phyloP scores from a whole-genome alignment of 176 grass and related monocot species.

The Rhynchospora tenuis region DNA sequence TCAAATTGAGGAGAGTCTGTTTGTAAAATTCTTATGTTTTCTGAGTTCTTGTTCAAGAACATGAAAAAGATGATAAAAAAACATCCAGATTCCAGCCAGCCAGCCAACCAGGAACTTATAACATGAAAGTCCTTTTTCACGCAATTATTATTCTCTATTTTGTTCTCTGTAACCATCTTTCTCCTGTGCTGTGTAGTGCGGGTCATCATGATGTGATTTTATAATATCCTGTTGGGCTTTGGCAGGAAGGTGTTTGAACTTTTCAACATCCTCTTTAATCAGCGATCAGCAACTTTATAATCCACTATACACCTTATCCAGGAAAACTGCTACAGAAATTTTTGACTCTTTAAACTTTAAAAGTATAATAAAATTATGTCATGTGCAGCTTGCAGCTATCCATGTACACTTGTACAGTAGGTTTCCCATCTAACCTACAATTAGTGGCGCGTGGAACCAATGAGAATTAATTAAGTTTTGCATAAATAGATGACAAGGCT shows the following conservation, averaged over 20 bases:
- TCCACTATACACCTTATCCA: not conserved
- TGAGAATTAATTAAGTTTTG: not conserved
- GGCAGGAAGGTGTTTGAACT: too few species aligned
- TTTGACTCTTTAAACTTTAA: not conserved
- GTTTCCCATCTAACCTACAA: not conserved
- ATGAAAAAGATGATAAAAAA: not conserved
- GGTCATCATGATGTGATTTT: not conserved
- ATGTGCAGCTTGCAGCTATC: not conserved
- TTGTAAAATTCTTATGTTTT: not conserved
- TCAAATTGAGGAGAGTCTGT: not conserved
- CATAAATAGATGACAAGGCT: not conserved
- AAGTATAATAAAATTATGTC: not conserved
- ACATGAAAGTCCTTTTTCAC: not conserved
- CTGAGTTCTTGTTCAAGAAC: not conserved
- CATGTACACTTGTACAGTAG: not conserved
- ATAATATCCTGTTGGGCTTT: not conserved
- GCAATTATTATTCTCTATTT: not conserved
- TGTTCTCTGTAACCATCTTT: not conserved
- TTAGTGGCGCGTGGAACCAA: constrained; percentile 3
- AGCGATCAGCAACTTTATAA: not conserved
- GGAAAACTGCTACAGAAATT: not conserved
- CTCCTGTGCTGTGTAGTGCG: not conserved
- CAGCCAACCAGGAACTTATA: constrained; percentile 10
- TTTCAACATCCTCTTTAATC: not conserved
- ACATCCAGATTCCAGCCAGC: constrained; percentile 1